These are phyloP conservation scores for Cladophialophora bantiana DNA, from an alignment of 2,329 filamentous ascomycete genomes.

Conservation along the genomic window DNA sequence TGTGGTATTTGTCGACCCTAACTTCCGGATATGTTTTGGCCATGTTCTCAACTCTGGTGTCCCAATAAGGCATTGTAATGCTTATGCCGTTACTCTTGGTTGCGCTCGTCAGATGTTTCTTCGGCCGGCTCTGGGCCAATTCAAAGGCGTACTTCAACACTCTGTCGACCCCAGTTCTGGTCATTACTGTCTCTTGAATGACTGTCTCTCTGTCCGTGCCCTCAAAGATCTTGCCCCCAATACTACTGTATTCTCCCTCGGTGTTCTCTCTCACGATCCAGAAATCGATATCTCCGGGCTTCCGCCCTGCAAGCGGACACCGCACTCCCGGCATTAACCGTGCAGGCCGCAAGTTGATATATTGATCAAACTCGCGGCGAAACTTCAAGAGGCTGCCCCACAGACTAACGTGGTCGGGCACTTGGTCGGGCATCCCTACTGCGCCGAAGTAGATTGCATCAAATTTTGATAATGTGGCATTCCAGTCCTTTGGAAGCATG, in stretches of 20 bases:
- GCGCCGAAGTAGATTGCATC: constrained; percentile 67
- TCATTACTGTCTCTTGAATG: constrained; percentile 96
- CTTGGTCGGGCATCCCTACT: constrained; percentile 53
- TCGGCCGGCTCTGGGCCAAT: constrained; percentile 89
- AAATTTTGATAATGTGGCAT: constrained; percentile 58
- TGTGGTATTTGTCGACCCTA: constrained; percentile 95
- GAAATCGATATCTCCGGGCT: constrained; percentile 59
- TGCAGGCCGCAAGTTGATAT: constrained; percentile 63
- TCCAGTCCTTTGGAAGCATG: constrained; percentile 61
- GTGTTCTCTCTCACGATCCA: constrained; percentile 95
- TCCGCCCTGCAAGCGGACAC: constrained; percentile 57
- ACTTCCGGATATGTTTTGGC: constrained; percentile 93
- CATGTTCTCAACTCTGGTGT: constrained; percentile 64
- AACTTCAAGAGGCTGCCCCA: constrained; percentile 65
- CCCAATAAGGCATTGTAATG: constrained; percentile 73
- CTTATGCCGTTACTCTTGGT: constrained; percentile 99
- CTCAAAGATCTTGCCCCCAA: constrained; percentile 51
- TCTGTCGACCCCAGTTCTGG: constrained; percentile 87
- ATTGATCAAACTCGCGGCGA: constrained; percentile 63
- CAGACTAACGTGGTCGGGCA: constrained; percentile 64
- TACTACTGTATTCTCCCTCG: constrained; percentile 98
- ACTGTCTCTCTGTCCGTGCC: constrained; percentile 74
- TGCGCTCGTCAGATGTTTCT: constrained; percentile 98
- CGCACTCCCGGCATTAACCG: constrained; percentile 60
- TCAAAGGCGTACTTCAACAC: constrained; percentile 98